A percentile compares a stretch with the other conserved stretches of the same genome.
Evolutionary conservation across 2,329 filamentous ascomycete genomes (phyloP).

Genomic region (Ophiostoma sp.): DNA sequence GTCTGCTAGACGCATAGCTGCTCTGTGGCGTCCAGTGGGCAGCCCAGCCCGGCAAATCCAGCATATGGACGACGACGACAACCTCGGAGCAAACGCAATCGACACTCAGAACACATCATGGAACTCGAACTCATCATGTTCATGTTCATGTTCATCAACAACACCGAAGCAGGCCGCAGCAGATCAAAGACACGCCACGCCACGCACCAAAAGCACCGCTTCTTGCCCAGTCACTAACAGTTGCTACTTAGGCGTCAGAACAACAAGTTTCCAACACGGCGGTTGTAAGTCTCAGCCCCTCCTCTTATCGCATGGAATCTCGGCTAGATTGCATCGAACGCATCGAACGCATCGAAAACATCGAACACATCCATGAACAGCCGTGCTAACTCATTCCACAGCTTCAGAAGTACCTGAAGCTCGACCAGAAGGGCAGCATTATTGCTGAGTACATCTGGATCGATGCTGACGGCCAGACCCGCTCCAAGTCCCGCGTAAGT

Average conservation of each 20-base stretch:
- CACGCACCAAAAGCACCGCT: not conserved
- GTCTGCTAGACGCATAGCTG: not conserved
- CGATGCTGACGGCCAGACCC: slow-evolving; percentile 73
- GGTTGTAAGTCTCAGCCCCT: not conserved
- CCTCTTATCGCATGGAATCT: not conserved
- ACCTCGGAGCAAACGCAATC: not conserved
- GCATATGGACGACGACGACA: too few species aligned
- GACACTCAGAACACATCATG: not conserved
- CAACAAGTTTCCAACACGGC: slow-evolving; percentile 13
- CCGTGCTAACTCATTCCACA: slow-evolving; percentile 35
- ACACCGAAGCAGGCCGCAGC: not conserved
- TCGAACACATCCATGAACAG: too few species aligned
- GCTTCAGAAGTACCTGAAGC: slow-evolving; percentile 86
- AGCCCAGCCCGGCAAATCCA: too few species aligned
- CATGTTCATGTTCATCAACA: not conserved
- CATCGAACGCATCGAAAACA: too few species aligned
- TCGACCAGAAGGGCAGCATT: slow-evolving; percentile 81
- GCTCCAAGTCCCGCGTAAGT: slow-evolving; percentile 94
- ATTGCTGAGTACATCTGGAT: slow-evolving; percentile 73
- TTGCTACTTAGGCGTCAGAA: slow-evolving; percentile 11
- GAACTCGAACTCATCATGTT: not conserved
- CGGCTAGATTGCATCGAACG: not conserved
- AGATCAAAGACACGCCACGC: not conserved
- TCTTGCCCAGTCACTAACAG: not conserved
- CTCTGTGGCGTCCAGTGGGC: not conserved